These are phyloP conservation scores for Eudorina sp. DNA, from an alignment of 139 green algal genomes.

Conservation along the genomic window DNA sequence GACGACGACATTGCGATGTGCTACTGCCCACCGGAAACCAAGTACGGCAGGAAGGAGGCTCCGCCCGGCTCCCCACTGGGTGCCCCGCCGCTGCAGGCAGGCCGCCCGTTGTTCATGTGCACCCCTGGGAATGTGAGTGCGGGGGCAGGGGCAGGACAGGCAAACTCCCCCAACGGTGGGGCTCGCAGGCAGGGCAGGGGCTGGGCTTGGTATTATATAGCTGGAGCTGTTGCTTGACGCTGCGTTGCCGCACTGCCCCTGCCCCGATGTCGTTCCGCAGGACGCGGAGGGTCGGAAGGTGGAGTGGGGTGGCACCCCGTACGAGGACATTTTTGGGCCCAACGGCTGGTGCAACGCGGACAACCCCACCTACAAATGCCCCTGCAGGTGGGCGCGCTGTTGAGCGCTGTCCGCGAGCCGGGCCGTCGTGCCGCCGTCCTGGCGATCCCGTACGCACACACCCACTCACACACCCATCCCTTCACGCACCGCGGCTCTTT, in stretches of 20 bases:
- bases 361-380: slow-evolving; percentile 19
- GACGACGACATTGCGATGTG: slow-evolving; percentile 66
- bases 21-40: slow-evolving; percentile 63
- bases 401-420: too few species aligned
- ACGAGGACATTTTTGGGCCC: slow-evolving; percentile 59
- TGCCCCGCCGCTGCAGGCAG: slow-evolving; percentile 38
- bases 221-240: too few species aligned
- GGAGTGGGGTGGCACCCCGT: slow-evolving; percentile 43
- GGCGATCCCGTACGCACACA: too few species aligned
- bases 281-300: slow-evolving; percentile 40
- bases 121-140: not conserved
- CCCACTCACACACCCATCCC: too few species aligned
- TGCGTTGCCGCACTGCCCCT: too few species aligned
- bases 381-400: slow-evolving; percentile 24
- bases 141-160: not conserved
- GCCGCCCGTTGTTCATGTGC: slow-evolving; percentile 52
- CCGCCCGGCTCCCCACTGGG: slow-evolving; percentile 15
- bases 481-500: too few species aligned
- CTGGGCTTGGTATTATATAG: too few species aligned
- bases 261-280: too few species aligned
- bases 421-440: too few species aligned
- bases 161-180: too few species aligned
- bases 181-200: too few species aligned
- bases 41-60: slow-evolving; percentile 43
- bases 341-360: slow-evolving; percentile 71